A percentile compares a stretch with the other conserved stretches of the same genome.
These are phyloP conservation scores for Isatis tinctoria DNA, from an alignment of 345 rosid genomes.

Conservation along the genomic window DNA sequence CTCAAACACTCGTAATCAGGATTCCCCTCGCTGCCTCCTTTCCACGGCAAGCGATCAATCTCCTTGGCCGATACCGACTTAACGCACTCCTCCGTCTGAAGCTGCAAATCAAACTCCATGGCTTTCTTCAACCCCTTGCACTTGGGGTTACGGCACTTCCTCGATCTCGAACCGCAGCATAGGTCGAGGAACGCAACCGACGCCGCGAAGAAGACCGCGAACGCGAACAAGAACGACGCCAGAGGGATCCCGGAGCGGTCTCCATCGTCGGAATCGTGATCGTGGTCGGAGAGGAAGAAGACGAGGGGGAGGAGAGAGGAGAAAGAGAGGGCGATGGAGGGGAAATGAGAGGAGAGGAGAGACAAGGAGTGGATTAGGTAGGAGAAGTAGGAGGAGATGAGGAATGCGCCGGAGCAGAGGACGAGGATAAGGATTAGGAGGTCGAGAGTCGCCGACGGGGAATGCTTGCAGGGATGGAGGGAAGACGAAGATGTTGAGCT, in stretches of 20 bases:
- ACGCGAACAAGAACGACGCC: slow-evolving; percentile 53
- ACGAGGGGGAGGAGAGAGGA: slow-evolving; percentile 29
- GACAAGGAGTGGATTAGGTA: slow-evolving; percentile 76
- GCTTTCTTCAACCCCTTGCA: slow-evolving; percentile 89
- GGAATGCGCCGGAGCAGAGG: slow-evolving; percentile 72
- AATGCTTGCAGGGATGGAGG: slow-evolving; percentile 61
- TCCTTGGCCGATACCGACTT: slow-evolving; percentile 52
- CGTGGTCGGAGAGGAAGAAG: not conserved
- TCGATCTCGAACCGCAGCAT: slow-evolving; percentile 61
- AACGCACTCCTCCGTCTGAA: slow-evolving; percentile 73
- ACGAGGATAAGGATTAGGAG: slow-evolving; percentile 70
- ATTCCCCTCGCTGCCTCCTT: slow-evolving; percentile 75
- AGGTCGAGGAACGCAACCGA: slow-evolving; percentile 44
- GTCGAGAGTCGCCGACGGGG: slow-evolving; percentile 86
- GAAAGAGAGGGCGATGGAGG: slow-evolving; percentile 32
- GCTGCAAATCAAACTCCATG: slow-evolving; percentile 90
- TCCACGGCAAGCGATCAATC: slow-evolving; percentile 81
- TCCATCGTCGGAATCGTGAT: not conserved
- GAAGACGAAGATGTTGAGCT: slow-evolving; percentile 24
- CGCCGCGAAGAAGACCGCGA: slow-evolving; percentile 45
- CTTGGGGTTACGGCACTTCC: slow-evolving; percentile 59
- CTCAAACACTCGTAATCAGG: slow-evolving; percentile 91
- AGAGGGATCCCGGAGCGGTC: slow-evolving; percentile 25
- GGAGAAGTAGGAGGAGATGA: slow-evolving; percentile 76
- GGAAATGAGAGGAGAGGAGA: slow-evolving; percentile 57